Evolutionary conservation across 2,329 filamentous ascomycete genomes (phyloP), one percentile per base, ranked within the genome.

Genomic region (Aspergillus sp.): DNA sequence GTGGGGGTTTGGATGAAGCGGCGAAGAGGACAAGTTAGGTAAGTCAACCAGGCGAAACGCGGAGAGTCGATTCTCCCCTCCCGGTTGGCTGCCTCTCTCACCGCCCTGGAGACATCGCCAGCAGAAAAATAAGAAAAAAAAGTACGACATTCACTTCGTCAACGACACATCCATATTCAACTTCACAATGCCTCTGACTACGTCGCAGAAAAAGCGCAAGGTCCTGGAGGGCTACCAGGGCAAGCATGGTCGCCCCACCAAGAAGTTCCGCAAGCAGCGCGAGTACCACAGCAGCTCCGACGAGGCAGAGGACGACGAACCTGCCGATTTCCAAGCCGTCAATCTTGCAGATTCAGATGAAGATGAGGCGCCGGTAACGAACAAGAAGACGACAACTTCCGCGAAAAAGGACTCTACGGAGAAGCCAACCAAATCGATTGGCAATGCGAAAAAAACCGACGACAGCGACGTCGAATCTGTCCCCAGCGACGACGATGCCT

Each of bases 271-370:
- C 69, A 84, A 84, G 68, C 83, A 87, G 67, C 73, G 73, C 59
- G 72, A 77, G 52, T 87, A 88, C 72, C 80, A 86, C 78, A 85
- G 82, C 70, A 72, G 73, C 65, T 85, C 82, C 30, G 81, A 81
- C 53, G 82, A 85, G 42, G 80, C 83, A 51, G 73, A 76, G 45
- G 76, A 77, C 33, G 70, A 72, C 20, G 64, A 69, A 45, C 65
- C 61, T 10, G 62, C 68, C 59, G 73, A 76, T 55, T 81, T 82
- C 64, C 64, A 75, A 60, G 75, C 78, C 9, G 77, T 80, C 51
- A 74, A 77, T 57, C 72, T 80, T 45, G 73, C 74, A 47, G 77
- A 76, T 53, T 76, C 73, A 2, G 75, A 76, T 22, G 72, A 72
- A 42, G 73, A 70, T 49, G 57, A 63, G 9, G 55, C 66, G 53